These are phyloP conservation scores for Aspergillus uvarum DNA, from an alignment of 2,329 filamentous ascomycete genomes.

Conservation along the genomic window DNA sequence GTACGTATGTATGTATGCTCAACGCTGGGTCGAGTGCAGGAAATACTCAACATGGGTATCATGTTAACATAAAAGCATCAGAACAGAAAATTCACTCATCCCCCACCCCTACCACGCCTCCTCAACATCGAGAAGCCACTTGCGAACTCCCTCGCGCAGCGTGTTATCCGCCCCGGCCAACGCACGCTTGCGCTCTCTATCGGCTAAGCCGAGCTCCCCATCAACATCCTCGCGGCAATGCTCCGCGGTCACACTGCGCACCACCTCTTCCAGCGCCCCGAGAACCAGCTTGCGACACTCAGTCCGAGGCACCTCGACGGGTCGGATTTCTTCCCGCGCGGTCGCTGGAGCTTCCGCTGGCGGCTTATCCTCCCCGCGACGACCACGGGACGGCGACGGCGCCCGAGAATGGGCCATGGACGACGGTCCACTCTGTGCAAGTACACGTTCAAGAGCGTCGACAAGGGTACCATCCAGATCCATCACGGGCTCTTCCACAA, in stretches of 20 bases:
- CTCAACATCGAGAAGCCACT: slow-evolving; percentile 55
- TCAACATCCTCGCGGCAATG: slow-evolving; percentile 43
- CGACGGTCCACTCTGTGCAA: slow-evolving; percentile 46
- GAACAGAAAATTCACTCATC: neutral
- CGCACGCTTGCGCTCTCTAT: slow-evolving; percentile 35
- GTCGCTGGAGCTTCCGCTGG: slow-evolving; percentile 17
- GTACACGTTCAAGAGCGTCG: slow-evolving; percentile 57
- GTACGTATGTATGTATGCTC: slow-evolving; percentile 10
- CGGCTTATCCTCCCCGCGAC: slow-evolving; percentile 32
- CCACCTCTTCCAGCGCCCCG: slow-evolving; percentile 57
- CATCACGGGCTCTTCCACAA: slow-evolving; percentile 56
- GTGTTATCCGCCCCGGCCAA: slow-evolving; percentile 48
- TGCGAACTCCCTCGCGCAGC: slow-evolving; percentile 56
- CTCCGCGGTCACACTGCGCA: slow-evolving; percentile 54
- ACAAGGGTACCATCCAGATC: slow-evolving; percentile 59
- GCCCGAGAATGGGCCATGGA: slow-evolving; percentile 43
- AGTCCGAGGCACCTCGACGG: slow-evolving; percentile 48
- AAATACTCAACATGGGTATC: slow-evolving; percentile 25
- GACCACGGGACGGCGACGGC: slow-evolving; percentile 41
- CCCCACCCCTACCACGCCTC: slow-evolving; percentile 37
- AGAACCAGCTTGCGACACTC: slow-evolving; percentile 58
- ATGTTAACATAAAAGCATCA: slow-evolving; percentile 13
- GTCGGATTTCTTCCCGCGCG: slow-evolving; percentile 30
- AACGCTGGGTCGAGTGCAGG: slow-evolving; percentile 17
- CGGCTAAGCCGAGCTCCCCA: slow-evolving; percentile 29